phyloP scores from a whole-genome alignment of 208 protist genomes.

The Acanthamoeba healyi region DNA sequence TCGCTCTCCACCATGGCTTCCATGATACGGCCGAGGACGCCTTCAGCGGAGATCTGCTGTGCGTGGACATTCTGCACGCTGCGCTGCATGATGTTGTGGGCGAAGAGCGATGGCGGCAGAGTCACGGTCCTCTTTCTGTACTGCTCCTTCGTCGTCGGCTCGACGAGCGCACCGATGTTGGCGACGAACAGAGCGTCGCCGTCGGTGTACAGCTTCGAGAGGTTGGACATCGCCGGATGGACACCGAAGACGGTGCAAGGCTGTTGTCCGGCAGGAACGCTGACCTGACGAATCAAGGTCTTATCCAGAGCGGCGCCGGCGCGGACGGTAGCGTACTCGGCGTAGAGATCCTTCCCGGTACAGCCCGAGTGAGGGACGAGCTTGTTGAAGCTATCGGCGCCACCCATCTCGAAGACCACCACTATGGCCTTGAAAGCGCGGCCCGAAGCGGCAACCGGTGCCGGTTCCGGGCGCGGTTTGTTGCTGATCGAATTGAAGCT shows the following conservation, averaged over 20 bases:
- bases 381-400: constrained; percentile 40
- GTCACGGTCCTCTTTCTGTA: neutral
- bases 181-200: constrained; percentile 70
- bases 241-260: constrained; percentile 71
- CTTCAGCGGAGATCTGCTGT: neutral
- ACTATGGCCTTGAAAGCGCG: constrained; percentile 63
- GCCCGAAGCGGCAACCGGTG: neutral
- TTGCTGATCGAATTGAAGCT: neutral
- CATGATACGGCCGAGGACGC: constrained; percentile 59
- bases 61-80: constrained; percentile 46
- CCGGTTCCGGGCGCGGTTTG: neutral
- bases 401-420: constrained; percentile 72
- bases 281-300: constrained; percentile 2
- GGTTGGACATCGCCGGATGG: constrained; percentile 14
- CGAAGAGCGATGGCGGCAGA: constrained; percentile 64
- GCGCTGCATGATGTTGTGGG: constrained; percentile 73
- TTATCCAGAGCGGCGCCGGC: neutral
- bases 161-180: constrained; percentile 76
- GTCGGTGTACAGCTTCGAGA: constrained; percentile 68
- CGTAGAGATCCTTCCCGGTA: constrained; percentile 1
- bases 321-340: constrained; percentile 68
- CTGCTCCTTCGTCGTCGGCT: constrained; percentile 64
- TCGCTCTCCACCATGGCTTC: neutral
- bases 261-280: constrained; percentile 23
- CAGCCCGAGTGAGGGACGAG: constrained; percentile 64